Evolutionary conservation across 352 stramenopile genomes (phyloP).

Genomic region (Phytophthora pini): DNA sequence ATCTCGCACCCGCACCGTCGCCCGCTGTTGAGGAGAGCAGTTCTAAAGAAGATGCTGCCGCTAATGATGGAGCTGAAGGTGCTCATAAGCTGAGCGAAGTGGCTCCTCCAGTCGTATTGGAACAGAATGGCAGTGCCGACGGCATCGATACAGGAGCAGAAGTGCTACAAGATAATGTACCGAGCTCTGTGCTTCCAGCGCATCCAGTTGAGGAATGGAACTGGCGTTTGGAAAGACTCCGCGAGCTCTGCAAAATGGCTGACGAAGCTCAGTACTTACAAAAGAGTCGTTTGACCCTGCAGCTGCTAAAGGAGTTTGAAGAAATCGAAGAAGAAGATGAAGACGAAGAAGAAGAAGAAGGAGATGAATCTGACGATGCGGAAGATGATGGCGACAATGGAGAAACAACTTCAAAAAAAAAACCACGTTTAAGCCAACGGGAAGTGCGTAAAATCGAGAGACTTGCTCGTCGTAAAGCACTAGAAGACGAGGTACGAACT

Average conservation of each 20-base stretch:
- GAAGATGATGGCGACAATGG: conserved; percentile 25
- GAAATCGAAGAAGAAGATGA: conserved; percentile 39
- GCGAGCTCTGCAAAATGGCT: conserved; percentile 28
- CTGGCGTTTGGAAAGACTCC: conserved; percentile 40
- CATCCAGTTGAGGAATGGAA: conserved; percentile 34
- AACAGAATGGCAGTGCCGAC: conserved; percentile 5
- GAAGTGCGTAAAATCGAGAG: conserved; percentile 26
- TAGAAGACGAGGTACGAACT: conserved; percentile 26
- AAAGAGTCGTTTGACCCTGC: conserved; percentile 16
- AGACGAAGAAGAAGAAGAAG: conserved; percentile 37
- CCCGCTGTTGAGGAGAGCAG: conserved; percentile 7
- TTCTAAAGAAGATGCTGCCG: conserved; percentile 4
- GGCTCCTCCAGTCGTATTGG: background rate
- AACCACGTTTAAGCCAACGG: conserved; percentile 7
- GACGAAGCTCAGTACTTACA: conserved; percentile 34
- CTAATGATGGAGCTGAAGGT: background rate
- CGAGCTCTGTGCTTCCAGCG: background rate
- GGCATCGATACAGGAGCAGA: background rate
- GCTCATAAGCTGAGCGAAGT: background rate
- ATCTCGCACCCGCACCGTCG: conserved; percentile 1
- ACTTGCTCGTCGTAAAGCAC: conserved; percentile 15
- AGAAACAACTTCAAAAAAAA: background rate
- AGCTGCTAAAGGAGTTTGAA: conserved; percentile 29
- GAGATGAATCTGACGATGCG: conserved; percentile 24
- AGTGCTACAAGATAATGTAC: background rate